Conservation (phyloP, 805 yeast genomes). For the Pachysolen tannophilus region DNA sequence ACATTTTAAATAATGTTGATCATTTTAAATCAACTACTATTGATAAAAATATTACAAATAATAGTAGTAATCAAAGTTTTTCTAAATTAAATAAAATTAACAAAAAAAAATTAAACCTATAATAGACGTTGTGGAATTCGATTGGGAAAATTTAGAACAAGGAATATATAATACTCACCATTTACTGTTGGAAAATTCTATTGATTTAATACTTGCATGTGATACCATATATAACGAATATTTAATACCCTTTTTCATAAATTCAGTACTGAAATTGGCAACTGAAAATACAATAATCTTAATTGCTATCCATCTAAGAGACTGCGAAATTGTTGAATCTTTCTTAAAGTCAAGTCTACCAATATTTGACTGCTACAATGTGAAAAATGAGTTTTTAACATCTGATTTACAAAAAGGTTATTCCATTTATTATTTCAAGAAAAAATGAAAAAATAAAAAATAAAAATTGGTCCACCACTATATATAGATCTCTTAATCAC, state of each 20-base stretch:
- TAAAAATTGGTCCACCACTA: too few species aligned
- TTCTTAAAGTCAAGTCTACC: conserved; percentile 30
- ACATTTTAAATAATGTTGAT: conserved; percentile 32
- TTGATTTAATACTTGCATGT: conserved; percentile 49
- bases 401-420: background rate
- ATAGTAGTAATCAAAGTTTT: too few species aligned
- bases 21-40: conserved; percentile 18
- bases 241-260: conserved; percentile 40
- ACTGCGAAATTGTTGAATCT: conserved; percentile 37
- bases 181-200: conserved; percentile 12
- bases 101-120: conserved; percentile 9
- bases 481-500: too few species aligned
- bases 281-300: conserved; percentile 26
- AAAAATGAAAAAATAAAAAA: too few species aligned
- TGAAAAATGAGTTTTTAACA: conserved; percentile 18
- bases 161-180: conserved; percentile 19
- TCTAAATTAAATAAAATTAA: too few species aligned
- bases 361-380: conserved; percentile 25
- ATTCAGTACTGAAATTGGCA: conserved; percentile 30
- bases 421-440: background rate
- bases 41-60: too few species aligned
- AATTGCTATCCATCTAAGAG: conserved; percentile 47
- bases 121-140: conserved; percentile 43
- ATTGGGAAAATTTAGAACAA: conserved; percentile 47
- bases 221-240: conserved; percentile 63